Percentiles rank a stretch among this genome's conserved stretches.
Evolutionary conservation across 495 filamentous ascomycete species (phyloP).

Genomic region (Annulohypoxylon moriforme): DNA sequence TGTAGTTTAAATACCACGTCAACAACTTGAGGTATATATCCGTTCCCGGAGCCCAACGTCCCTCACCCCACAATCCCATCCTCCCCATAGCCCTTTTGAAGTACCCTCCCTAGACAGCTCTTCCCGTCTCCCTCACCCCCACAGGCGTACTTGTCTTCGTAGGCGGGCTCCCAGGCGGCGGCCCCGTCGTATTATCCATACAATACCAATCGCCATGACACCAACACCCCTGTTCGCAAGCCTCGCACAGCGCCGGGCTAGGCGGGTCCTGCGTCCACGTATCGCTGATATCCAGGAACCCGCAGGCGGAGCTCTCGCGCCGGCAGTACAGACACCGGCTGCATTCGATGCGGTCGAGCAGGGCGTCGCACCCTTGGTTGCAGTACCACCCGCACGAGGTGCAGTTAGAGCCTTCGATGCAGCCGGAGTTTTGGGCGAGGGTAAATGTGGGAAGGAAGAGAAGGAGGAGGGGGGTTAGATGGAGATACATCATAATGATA

Average conservation of each 20-base stretch:
- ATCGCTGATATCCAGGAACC: conserved; percentile 25
- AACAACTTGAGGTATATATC: not conserved
- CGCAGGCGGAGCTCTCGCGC: conserved; percentile 41
- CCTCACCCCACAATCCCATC: not conserved
- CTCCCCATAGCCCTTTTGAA: not conserved
- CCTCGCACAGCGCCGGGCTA: conserved; percentile 28
- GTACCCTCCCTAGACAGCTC: not conserved
- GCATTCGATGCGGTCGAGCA: conserved; percentile 25
- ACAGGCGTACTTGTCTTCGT: conserved; percentile 1
- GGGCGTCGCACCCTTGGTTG: conserved; percentile 31
- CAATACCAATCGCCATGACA: conserved; percentile 41
- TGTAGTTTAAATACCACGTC: not conserved
- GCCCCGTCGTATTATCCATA: conserved; percentile 25
- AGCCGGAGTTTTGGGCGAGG: not conserved
- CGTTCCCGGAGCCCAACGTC: not conserved
- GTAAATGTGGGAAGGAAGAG: not conserved
- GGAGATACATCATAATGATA: conserved; percentile 9
- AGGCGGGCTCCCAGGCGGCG: conserved; percentile 21
- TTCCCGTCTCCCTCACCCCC: not conserved
- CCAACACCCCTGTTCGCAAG: conserved; percentile 31
- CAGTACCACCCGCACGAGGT: conserved; percentile 35
- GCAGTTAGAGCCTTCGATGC: conserved; percentile 12
- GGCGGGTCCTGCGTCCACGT: conserved; percentile 30
- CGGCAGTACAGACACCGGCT: conserved; percentile 42
- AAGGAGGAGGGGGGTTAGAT: conserved; percentile 6